Evolutionary conservation across 495 filamentous ascomycete genomes (phyloP), one percentile per base, ranked within the genome.

Genomic region (Daldinia caldariorum): DNA sequence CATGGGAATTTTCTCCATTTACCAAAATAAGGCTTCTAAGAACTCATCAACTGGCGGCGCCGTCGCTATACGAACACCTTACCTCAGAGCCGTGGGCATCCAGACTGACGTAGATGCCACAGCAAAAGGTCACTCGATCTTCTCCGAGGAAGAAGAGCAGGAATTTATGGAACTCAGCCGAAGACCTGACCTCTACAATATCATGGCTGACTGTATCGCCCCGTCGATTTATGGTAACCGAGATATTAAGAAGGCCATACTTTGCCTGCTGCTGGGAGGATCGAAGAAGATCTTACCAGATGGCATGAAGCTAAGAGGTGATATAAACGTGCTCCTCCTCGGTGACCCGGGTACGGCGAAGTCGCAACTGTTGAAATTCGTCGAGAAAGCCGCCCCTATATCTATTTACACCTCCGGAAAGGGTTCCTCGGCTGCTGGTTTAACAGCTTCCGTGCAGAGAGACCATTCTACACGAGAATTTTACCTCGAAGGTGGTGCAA

Each of bases 321-420:
- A 99, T 77, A 98, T 99, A 78, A 99, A 99, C 81, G 95, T 99
- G 4, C 87, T 99, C 60, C 85, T 99, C 50, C 90, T 98, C 18
- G 96, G 96, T 85, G 96, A 99, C 73, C 96, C 96, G 4, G 96
- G 96, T 85, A 99, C 96, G 4, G 96, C 96, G 39, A 99, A 99
- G 79, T 98, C 96, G 13, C 96, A 99, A 76, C 82, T 99, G 29
- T 84, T 99, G 41, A 98, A 98, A 75, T 99, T 98, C 76, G 96
- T 97, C 26, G 94, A 98, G 77, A 97, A 97, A 80, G 94, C 91
- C 4, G 91, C 95, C 1, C 96, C 96, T 7, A 97, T 98, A 63
- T 94, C 95, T 57, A 98, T 99, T 78, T 99, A 99, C 82, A 99
- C 96, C 0, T 98, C 96, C 12, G 96, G 96, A 59, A 99, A 99